Evolutionary conservation across 495 filamentous ascomycete genomes (phyloP), one percentile per base, ranked within the genome.

Genomic region (Wilcoxina mikolae): DNA sequence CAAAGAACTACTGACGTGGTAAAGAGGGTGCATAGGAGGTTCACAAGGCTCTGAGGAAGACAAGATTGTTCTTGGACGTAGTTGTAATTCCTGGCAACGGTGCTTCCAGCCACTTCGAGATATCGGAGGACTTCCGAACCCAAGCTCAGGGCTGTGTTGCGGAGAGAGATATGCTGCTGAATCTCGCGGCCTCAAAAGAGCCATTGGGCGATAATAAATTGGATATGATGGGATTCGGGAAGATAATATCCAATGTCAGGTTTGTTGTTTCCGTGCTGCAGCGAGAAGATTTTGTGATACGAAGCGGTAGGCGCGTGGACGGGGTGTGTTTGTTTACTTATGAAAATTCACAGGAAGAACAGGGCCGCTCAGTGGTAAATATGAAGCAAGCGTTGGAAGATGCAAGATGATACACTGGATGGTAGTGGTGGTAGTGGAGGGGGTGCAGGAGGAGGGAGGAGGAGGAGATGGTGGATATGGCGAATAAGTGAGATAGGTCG

Each of bases 61-160:
- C 31, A 9, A 54, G 39, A 62, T 51, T 45, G 59, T 62, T 35
- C 59, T 52, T 11, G 60, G 56, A 42, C 47, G 53, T 46, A 56
- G 49, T 23, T 31, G 60, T 59, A 49, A 46, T 33, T 49, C 56
- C 35, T 33, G 43, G 4, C 7, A 43, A 10, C 39, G 39, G 4
- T 43, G 17, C 7, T 43, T 29, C 61, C 61, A 64, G 27, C 45
- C 55, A 49, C 62, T 50, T 50, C 56, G 61, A 54, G 60, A 64
- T 56, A 60, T 56, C 52, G 61, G 49, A 35, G 56, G 61, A 42
- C 60, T 59, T 28, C 55, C 49, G 25, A 50, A 64, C 27, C 60
- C 61, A 47, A 64, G 49, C 52, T 51, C 53, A 48, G 60, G 50
- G 38, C 44, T 64, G 44, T 64, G 56, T 49, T 64, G 60, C 7